phyloP scores from a whole-genome alignment of 176 grass and related monocot species.

The Sorghum bicolor region DNA sequence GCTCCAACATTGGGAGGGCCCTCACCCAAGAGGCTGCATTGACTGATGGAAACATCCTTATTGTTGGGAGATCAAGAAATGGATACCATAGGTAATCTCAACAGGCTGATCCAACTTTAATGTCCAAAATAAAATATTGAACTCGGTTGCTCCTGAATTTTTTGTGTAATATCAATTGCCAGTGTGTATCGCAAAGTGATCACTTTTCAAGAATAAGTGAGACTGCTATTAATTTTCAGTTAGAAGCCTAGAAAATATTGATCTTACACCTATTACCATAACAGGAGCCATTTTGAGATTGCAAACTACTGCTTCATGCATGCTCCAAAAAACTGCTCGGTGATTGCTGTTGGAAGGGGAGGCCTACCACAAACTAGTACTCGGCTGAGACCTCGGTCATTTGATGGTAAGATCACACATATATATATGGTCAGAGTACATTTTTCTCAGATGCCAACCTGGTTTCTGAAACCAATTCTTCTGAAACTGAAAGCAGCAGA shows the following conservation, averaged over 20 bases:
- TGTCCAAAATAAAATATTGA: background rate
- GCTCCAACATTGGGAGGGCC: conserved; percentile 72
- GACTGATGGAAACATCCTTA: conserved; percentile 59
- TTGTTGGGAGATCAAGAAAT: conserved; percentile 76
- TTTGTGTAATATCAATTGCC: background rate
- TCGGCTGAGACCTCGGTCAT: conserved; percentile 29
- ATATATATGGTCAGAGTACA: background rate
- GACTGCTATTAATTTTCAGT: background rate
- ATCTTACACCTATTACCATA: background rate
- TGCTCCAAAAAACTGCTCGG: conserved; percentile 69
- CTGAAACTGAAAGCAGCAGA: conserved; percentile 27
- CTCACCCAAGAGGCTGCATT: conserved; percentile 64
- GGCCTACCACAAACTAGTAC: conserved; percentile 23
- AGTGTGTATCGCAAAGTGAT: background rate
- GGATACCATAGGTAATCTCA: conserved; percentile 45
- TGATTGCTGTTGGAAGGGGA: conserved; percentile 60
- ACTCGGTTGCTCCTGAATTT: background rate
- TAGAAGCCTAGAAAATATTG: background rate
- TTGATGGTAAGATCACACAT: conserved; percentile 49
- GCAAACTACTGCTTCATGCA: conserved; percentile 72
- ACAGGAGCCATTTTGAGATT: conserved; percentile 69
- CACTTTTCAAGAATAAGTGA: background rate
- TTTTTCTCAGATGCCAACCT: background rate
- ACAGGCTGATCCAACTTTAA: background rate
- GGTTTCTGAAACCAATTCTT: conserved; percentile 4